phyloP scores from a whole-genome alignment of 257 asterid genomes.

The Anisodus tanguticus region DNA sequence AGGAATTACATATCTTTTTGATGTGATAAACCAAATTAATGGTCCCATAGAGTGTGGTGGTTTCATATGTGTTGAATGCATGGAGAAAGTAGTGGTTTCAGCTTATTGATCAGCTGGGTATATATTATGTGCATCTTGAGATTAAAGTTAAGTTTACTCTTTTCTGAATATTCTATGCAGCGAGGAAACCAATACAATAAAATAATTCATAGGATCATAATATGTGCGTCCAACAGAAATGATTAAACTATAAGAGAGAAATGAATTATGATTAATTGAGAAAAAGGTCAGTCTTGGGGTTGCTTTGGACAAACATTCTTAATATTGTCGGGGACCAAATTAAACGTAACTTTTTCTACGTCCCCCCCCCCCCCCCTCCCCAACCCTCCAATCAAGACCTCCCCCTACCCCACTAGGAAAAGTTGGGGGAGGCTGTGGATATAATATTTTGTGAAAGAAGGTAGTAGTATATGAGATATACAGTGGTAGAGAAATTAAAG shows the following conservation, averaged over 20 bases:
- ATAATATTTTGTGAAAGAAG: not conserved
- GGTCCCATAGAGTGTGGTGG: too few species aligned
- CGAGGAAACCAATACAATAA: not conserved
- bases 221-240: not conserved
- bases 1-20: too few species aligned
- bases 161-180: not conserved
- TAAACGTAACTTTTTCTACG: not conserved
- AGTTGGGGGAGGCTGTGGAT: too few species aligned
- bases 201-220: not conserved
- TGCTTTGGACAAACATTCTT: slow-evolving; percentile 18
- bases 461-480: not conserved
- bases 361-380: not conserved
- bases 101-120: not conserved
- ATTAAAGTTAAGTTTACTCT: not conserved
- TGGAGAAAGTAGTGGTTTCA: slow-evolving; percentile 44
- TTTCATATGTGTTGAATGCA: slow-evolving; percentile 44
- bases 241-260: not conserved
- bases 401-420: not conserved
- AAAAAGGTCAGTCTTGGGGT: not conserved
- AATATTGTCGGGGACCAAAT: slow-evolving; percentile 15
- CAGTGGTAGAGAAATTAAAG: not conserved
- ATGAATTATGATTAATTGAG: not conserved
- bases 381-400: not conserved
- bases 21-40: too few species aligned
- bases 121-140: not conserved